Evolutionary conservation across 371 early-diverging fungal genomes (phyloP).

Genomic region (Mucor plumbeus): DNA sequence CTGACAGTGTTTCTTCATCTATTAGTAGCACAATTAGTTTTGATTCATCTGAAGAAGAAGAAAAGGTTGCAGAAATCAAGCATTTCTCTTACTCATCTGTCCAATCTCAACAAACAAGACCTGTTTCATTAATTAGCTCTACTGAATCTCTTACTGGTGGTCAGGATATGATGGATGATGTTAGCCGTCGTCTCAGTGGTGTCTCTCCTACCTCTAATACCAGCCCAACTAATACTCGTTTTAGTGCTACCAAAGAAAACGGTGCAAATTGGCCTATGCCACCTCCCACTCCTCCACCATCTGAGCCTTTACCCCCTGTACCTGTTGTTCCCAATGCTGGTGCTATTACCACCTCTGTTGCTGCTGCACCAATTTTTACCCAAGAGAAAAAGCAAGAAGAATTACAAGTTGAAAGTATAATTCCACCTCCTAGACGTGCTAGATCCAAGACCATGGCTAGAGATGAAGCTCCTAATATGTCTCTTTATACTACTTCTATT

Average conservation of each 20-base stretch:
- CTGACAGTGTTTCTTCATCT: constrained; percentile 17
- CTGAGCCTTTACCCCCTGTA: constrained; percentile 39
- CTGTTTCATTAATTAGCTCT: constrained; percentile 10
- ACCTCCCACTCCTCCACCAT: constrained; percentile 41
- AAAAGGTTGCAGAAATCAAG: constrained; percentile 27
- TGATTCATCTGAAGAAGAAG: constrained; percentile 27
- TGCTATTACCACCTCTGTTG: constrained; percentile 3
- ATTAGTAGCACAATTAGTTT: constrained; percentile 20
- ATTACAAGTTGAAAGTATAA: not conserved
- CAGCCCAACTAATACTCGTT: not conserved
- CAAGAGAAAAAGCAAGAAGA: not conserved
- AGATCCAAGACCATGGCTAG: constrained; percentile 27
- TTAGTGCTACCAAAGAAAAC: constrained; percentile 18
- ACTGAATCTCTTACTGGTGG: not conserved
- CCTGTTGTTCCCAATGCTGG: constrained; percentile 13
- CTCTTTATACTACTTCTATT: constrained; percentile 20
- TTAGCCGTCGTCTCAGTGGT: constrained; percentile 7
- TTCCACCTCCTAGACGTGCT: constrained; percentile 25
- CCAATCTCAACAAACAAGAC: constrained; percentile 24
- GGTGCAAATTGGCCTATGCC: constrained; percentile 34
- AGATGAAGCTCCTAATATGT: constrained; percentile 20
- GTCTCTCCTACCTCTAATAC: not conserved
- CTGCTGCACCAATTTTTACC: not conserved
- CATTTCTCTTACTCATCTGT: constrained; percentile 33
- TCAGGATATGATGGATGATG: not conserved